Conservation (phyloP, 768 basidiomycete genomes). For the Artomyces pyxidatus region DNA sequence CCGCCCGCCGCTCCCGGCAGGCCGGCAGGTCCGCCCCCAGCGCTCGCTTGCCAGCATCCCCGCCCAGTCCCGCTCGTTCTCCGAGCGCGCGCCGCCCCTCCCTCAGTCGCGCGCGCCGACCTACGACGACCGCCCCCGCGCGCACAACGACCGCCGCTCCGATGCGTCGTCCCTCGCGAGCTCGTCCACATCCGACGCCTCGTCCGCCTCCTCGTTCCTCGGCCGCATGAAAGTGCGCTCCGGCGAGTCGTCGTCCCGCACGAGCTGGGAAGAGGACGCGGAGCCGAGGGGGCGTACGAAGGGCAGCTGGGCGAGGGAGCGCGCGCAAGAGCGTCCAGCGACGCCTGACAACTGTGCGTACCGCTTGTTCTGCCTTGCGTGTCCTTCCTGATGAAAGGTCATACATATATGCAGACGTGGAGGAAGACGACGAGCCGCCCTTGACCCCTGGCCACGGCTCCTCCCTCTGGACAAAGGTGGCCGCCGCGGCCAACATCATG, state of each 20-base stretch:
- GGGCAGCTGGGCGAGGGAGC: constrained; percentile 1
- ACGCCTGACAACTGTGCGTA: not conserved
- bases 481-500: constrained; percentile 43
- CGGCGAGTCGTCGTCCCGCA: constrained; percentile 33
- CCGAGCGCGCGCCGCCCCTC: constrained; percentile 14
- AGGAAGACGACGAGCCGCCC: constrained; percentile 5
- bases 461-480: constrained; percentile 49
- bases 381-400: no score
- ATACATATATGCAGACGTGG: no score
- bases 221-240: constrained; percentile 25
- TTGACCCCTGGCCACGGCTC: constrained; percentile 29
- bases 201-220: constrained; percentile 28
- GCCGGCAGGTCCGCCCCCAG: constrained; percentile 16
- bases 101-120: constrained; percentile 3
- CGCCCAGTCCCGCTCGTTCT: not conserved
- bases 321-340: no score
- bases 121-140: not conserved
- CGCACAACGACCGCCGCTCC: constrained; percentile 6
- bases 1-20: not conserved
- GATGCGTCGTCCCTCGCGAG: constrained; percentile 9
- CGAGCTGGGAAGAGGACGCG: constrained; percentile 36
- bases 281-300: constrained; percentile 7
- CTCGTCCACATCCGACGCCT: constrained; percentile 22
- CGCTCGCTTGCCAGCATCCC: constrained; percentile 16
- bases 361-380: constrained; percentile 2